phyloP scores from a whole-genome alignment of 148 eudicot genomes.

The Pharnaceum exiguum region DNA sequence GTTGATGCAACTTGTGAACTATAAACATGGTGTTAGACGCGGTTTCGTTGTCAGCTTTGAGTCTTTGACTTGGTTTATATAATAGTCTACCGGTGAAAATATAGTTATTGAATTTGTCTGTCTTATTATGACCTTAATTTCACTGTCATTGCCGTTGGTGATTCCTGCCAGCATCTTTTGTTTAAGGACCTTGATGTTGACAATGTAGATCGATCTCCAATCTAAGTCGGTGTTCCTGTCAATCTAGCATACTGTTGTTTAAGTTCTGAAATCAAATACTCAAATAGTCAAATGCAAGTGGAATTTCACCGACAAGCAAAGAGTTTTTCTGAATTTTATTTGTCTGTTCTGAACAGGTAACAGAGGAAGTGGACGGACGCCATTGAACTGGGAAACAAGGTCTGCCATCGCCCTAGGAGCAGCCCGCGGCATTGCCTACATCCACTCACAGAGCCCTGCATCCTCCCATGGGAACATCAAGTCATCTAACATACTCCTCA shows the following conservation, averaged over 20 bases:
- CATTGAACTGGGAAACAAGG: constrained; percentile 91
- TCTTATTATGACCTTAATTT: constrained; percentile 1
- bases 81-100: not conserved
- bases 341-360: constrained; percentile 51
- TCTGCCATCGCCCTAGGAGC: constrained; percentile 77
- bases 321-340: not conserved
- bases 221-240: not conserved
- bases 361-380: constrained; percentile 76
- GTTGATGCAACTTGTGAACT: constrained; percentile 10
- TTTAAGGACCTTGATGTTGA: constrained; percentile 11
- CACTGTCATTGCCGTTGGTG: constrained; percentile 5
- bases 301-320: not conserved
- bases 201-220: constrained; percentile 1
- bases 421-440: constrained; percentile 68
- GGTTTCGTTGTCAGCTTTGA: constrained; percentile 3
- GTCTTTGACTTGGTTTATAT: not conserved
- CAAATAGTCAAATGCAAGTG: no score
- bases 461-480: constrained; percentile 87
- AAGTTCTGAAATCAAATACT: no score
- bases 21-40: not conserved
- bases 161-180: not conserved
- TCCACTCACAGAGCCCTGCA: constrained; percentile 65
- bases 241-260: no score
- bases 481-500: constrained; percentile 83
- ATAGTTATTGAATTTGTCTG: not conserved